Evolutionary conservation across 2,329 filamentous ascomycete species (phyloP).

Genomic region (Sporothrix pseudoabietina): DNA sequence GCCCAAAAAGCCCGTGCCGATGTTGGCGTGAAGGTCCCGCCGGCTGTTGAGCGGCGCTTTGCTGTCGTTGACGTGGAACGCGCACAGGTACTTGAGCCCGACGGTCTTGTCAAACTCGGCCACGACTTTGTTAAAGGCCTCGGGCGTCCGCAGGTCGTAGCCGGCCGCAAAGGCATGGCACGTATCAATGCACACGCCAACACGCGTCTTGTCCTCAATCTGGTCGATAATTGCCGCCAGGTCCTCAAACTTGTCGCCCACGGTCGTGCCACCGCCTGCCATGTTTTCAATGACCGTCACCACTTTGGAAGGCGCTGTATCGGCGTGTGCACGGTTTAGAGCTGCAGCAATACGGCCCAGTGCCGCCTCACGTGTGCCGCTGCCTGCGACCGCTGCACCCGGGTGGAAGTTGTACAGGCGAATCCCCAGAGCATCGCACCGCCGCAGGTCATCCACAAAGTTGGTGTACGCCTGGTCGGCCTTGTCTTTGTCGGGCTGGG

Average conservation of each 20-base stretch:
- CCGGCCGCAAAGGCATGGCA: slow-evolving; percentile 95
- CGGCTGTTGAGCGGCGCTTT: slow-evolving; percentile 83
- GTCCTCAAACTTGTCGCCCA: slow-evolving; percentile 84
- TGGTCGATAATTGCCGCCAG: slow-evolving; percentile 79
- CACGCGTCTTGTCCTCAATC: slow-evolving; percentile 76
- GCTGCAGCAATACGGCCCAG: slow-evolving; percentile 77
- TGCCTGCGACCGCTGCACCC: slow-evolving; percentile 70
- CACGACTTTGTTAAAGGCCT: slow-evolving; percentile 73
- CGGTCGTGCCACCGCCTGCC: slow-evolving; percentile 84
- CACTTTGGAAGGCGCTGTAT: slow-evolving; percentile 65
- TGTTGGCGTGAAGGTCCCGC: slow-evolving; percentile 91
- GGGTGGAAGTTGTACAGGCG: slow-evolving; percentile 98
- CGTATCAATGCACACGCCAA: slow-evolving; percentile 95
- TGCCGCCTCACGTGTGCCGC: slow-evolving; percentile 66
- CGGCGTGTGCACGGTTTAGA: slow-evolving; percentile 78
- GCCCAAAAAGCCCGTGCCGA: slow-evolving; percentile 91
- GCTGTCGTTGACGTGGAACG: slow-evolving; percentile 91
- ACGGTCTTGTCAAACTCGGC: slow-evolving; percentile 75
- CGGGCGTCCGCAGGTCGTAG: slow-evolving; percentile 79
- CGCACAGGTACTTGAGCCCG: slow-evolving; percentile 76
- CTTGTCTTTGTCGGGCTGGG: slow-evolving; percentile 77
- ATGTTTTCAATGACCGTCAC: slow-evolving; percentile 92
- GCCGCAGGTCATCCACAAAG: slow-evolving; percentile 84
- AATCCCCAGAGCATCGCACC: slow-evolving; percentile 86
- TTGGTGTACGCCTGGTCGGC: slow-evolving; percentile 81